phyloP scores from a whole-genome alignment of 2,329 filamentous ascomycete genomes.

The Fusarium pseudonygamai region DNA sequence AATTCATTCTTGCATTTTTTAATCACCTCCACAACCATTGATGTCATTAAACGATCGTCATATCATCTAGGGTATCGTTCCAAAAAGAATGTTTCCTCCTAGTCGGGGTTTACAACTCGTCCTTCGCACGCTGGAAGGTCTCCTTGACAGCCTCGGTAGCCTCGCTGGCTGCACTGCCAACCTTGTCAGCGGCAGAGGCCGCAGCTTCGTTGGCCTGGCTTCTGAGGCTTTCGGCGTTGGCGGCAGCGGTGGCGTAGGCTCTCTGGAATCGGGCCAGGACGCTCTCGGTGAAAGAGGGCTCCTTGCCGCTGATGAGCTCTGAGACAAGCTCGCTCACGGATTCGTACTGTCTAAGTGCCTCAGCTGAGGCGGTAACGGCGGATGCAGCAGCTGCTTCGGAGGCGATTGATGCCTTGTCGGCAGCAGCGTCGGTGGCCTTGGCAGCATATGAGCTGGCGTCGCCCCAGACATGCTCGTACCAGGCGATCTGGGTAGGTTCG shows the following conservation, averaged over 20 bases:
- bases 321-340: constrained; percentile 77
- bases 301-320: constrained; percentile 79
- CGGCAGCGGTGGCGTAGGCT: constrained; percentile 74
- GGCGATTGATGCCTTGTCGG: constrained; percentile 48
- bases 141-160: constrained; percentile 57
- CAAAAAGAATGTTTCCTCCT: constrained; percentile 40
- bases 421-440: constrained; percentile 62
- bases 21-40: constrained; percentile 7
- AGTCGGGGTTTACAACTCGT: constrained; percentile 51
- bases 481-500: constrained; percentile 67
- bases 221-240: constrained; percentile 59
- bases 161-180: constrained; percentile 51
- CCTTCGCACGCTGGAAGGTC: constrained; percentile 47
- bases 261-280: constrained; percentile 76
- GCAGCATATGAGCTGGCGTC: constrained; percentile 67
- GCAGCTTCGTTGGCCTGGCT: constrained; percentile 48
- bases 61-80: constrained; percentile 44
- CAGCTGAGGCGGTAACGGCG: constrained; percentile 69
- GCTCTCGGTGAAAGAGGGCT: constrained; percentile 83
- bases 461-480: constrained; percentile 59
- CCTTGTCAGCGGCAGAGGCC: constrained; percentile 48
- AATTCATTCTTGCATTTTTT: constrained; percentile 18
- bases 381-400: constrained; percentile 60
- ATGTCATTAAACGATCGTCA: constrained; percentile 42
- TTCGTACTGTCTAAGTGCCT: constrained; percentile 71